Base-by-base conservation (phyloP, 768 basidiomycete species). In the Amanita rimosa region DNA sequence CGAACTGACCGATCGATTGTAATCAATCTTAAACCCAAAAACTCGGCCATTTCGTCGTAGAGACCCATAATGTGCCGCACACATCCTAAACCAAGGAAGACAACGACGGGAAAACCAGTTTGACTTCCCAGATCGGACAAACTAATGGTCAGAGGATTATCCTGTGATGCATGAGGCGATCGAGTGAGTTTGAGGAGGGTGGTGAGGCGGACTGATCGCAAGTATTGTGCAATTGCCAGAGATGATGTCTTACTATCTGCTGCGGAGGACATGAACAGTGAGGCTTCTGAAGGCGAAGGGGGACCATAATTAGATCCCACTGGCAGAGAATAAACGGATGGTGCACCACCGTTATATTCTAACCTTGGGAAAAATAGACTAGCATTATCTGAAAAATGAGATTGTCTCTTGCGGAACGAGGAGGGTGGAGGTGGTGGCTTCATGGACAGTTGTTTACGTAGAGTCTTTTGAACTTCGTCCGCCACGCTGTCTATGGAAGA, bases 31-130 rank as follows among this genome's bases (percentile, higher is more conserved):
- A 99, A 72, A 4, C 84, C 84, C 50, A 95, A 66, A 50, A 83
- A 85, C 52, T 83, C 80, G 3, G 95, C 95, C 80, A 97, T 85
- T 60, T 99, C 95, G 62, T 98, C 95, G 61, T 93, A 98, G 42
- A 98, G 66, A 11, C 89, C 93, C 75, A 96, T 86, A 50, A 97
- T 76, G 63, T 98, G 93, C 35, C 95, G 78, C 3, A 98, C 95
- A 59, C 90, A 91, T 13, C 94, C 95, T 41, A 98, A 62, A 2
- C 95, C 95, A 52, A 99, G 77, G 62, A 95, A 99, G 19, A 98
- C 77, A 19, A 99, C 68, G 7, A 98, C 77, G 0, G 95, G 95
- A 57, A 80, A 78, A 1, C 95, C 95, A n/a, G 75, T 77, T 3
- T 84, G 74, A 53, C 76, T 78, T 2, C 96, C 95, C 52, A 97